Evolutionary conservation across 257 asterid genomes (phyloP), one percentile per base, ranked within the genome.

Genomic region (Osmanthus fragrans): DNA sequence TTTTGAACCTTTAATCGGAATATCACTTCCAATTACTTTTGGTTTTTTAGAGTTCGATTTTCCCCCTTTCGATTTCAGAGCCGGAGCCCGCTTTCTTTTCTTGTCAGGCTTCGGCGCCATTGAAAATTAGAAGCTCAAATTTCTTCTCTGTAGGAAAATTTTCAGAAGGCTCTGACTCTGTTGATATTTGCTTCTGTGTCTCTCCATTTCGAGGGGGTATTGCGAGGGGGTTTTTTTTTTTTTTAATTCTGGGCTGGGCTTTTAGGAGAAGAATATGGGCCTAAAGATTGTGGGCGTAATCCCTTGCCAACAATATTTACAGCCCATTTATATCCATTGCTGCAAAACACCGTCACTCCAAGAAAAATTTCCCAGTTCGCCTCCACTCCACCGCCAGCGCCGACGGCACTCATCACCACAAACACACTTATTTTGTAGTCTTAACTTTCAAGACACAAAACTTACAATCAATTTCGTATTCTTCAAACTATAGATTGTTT

Each of bases 101-200:
- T 77, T 92, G 68, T 82, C 87, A 10, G 87, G 82, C 76, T 87
- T 90, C 76, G 92, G 83, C 85, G 90, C 96, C 97, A 94, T 94
- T 78, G 88, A 72, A 63, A 77, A 45, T 25, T 63, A 40, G 69
- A 63, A 81, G 80, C 79, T 77, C 69, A 66, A 42, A 27, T 15
- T 34, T 54, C 29, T 21, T 81, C 70, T 72, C 76, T 66, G 64
- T 67, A 66, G 71, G 70, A 70, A 18, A 60, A 23, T 2, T 27
- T 37, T 72, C 69, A 32, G 49, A 58, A 9, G 32, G 58, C 36
- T 10, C 23, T 37, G 32, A 47, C 36, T 10, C 23, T 37, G 12
- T 8, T n/a, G 76, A 47, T 23, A 15, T 36, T 27, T 72, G 16
- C 12, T 2, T 63, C 3, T 4, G 16, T 5, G 7, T 2, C 8